Base-by-base conservation (phyloP, 331 rosid species). In the Rhamnella rubrinervis region DNA sequence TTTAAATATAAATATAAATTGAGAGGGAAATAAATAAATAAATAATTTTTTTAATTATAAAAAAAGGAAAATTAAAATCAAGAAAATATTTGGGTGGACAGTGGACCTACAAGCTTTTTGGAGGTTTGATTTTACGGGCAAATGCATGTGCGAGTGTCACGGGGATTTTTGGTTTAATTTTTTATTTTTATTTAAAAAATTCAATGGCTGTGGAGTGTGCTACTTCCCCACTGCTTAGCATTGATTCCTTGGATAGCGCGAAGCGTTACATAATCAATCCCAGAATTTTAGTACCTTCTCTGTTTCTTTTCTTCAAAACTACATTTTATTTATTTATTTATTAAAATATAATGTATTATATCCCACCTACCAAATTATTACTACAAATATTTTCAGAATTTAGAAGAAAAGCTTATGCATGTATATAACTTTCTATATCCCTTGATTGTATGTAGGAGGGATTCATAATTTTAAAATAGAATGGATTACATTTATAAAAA, bases 121-220 rank as follows among this genome's bases (percentile, higher is more conserved):
- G 23, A 20, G 58, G 75, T 78, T 86, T 86, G 93, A 91, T 62
- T 86, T 85, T 83, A 70, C 38, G 83, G 63, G 47, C 85, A 55
- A 21, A 17, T 4, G 61, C 88, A 91, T 78, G 96, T 89, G 93
- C 85, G 59, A 39, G 10, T 75, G 84, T 74, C 83, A 77, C 77
- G 38, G 19, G 58, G 58, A 19, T 52, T 15, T 18, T 15, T 6
- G 57, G 19, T 19, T 16, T 52, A 15, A 16, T 15, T 51, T 18
- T 16, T 23, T 23, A 23, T 23, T 23, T 23, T 23, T n/a, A n/a
- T n/a, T n/a, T n/a, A n/a, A 16, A 15, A 17, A 52, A 52, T 18
- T 53, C 14, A 12, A 44, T 8, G 49, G 20, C 12, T 59, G 19
- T 19, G 65, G 55, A 53, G 20, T 20, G 23, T 15, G 14, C 26